A percentile compares a stretch with the other conserved stretches of the same genome.
These are phyloP conservation scores for Colletotrichum sp. DNA, from an alignment of 2,329 filamentous ascomycete species.

Conservation along the genomic window DNA sequence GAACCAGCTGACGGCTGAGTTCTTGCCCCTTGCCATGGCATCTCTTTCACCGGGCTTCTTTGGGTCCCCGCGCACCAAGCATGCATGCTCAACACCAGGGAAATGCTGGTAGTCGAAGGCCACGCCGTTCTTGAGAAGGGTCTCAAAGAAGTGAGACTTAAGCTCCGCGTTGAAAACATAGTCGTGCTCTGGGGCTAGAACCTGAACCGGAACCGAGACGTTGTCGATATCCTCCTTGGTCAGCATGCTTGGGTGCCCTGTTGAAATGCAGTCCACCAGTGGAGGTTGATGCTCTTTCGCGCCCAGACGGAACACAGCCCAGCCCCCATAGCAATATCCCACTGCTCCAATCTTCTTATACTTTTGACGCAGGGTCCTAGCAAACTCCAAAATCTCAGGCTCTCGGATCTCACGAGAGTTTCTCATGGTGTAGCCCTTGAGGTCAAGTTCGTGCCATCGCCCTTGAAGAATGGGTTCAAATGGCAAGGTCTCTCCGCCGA, in stretches of 20 bases:
- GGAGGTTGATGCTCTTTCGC: constrained; percentile 35
- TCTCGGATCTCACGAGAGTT: constrained; percentile 42
- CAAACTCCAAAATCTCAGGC: constrained; percentile 43
- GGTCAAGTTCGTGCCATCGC: constrained; percentile 37
- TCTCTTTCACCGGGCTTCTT: constrained; percentile 38
- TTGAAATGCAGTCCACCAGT: constrained; percentile 50
- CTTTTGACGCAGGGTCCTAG: constrained; percentile 36
- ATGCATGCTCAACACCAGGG: constrained; percentile 48
- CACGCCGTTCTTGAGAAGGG: constrained; percentile 36
- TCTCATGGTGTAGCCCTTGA: constrained; percentile 39
- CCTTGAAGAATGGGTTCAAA: constrained; percentile 31
- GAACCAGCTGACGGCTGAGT: constrained; percentile 45
- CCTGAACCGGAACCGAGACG: constrained; percentile 53
- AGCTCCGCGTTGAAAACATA: constrained; percentile 43
- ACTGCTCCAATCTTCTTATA: constrained; percentile 45
- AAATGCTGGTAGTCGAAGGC: constrained; percentile 52
- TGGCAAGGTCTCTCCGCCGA: constrained; percentile 37
- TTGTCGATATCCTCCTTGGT: constrained; percentile 49
- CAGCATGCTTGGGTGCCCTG: constrained; percentile 49
- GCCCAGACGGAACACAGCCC: constrained; percentile 53
- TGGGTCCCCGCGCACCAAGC: constrained; percentile 41
- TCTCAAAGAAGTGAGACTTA: constrained; percentile 42
- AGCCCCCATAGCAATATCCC: constrained; percentile 58
- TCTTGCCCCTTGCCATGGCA: constrained; percentile 48
- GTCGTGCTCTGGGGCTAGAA: constrained; percentile 55